These are phyloP conservation scores for Peribolospora kevripleyi DNA, from an alignment of 768 basidiomycete species.

Conservation along the genomic window DNA sequence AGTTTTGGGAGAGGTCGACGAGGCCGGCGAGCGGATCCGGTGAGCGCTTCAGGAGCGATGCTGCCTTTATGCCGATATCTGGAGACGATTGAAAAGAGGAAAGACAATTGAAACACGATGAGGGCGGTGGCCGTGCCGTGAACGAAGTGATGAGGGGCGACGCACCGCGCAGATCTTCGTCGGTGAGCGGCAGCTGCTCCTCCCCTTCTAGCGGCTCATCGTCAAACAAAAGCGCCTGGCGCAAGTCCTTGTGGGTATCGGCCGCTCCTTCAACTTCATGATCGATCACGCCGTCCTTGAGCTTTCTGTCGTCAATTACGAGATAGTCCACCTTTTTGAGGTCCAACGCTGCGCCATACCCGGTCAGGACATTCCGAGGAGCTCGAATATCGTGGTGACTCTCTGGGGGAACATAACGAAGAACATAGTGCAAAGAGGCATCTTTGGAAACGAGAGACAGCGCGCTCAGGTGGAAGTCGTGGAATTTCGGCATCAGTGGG, in stretches of 20 bases:
- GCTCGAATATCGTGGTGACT: not conserved
- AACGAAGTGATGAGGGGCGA: not conserved
- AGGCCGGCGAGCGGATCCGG: slow-evolving; percentile 32
- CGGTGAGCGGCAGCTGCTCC: slow-evolving; percentile 20
- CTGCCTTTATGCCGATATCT: slow-evolving; percentile 48
- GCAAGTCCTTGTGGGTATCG: too few relatives aligned
- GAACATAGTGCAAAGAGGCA: slow-evolving; percentile 16
- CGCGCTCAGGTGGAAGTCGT: slow-evolving; percentile 52
- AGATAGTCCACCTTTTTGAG: slow-evolving; percentile 95
- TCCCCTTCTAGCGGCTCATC: not conserved
- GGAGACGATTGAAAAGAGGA: slow-evolving; percentile 3
- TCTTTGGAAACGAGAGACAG: slow-evolving; percentile 26
- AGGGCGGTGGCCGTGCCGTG: slow-evolving; percentile 4
- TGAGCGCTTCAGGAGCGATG: slow-evolving; percentile 48
- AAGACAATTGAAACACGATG: slow-evolving; percentile 4
- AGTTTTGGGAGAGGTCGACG: slow-evolving; percentile 53
- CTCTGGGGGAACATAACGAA: slow-evolving; percentile 4
- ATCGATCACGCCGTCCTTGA: not conserved
- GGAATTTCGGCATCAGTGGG: slow-evolving; percentile 40
- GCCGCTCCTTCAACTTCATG: not conserved
- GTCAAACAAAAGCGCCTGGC: not conserved
- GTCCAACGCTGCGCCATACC: slow-evolving; percentile 77
- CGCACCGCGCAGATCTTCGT: slow-evolving; percentile 34
- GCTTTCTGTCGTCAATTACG: slow-evolving; percentile 59
- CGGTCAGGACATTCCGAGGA: slow-evolving; percentile 29